Evolutionary conservation across 768 basidiomycete genomes (phyloP), one percentile per base, ranked within the genome.

Genomic region (Thelephora ganbajun): DNA sequence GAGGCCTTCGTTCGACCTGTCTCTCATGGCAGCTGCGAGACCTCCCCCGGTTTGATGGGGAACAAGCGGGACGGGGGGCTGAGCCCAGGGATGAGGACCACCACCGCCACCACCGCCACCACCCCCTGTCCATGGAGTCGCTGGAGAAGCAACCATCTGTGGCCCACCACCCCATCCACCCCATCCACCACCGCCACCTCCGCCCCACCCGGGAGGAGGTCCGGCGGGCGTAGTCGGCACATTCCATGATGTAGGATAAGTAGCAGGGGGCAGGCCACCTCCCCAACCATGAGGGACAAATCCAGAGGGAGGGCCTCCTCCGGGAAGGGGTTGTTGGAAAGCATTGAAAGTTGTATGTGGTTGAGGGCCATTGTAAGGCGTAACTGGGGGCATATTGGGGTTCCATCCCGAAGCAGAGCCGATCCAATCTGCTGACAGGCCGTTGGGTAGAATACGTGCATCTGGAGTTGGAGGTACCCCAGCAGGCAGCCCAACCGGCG

Each of bases 251-350:
- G 44, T 35, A 19, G 47, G 44, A 6, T 51, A 53, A 43, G 46
- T 44, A 19, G 52, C 51, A 26, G 52, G 50, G 33, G 19, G 44
- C 13, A 37, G 16, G 23, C 13, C 50, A n/a, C 52, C 50, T 6
- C 49, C 46, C 14, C 33, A 18, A 13, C 47, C 46, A 9, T 30
- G 4, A 30, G 26, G 26, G 26, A 9, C 26, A 9, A 30, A 30
- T 9, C 26, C 26, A 26, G 43, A 37, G 2, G 50, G 42, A 13
- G 43, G 43, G 30, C 22, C 47, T 7, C 45, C 51, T 20, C 44
- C 59, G 3, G 60, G 62, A 3, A 69, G 61, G 5, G 59, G 61
- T 34, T 61, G 67, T 16, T 53, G 56, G 22, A 58, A 69, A 14
- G 55, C 36, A 34, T 48, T 57, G 39, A 57, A 69, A 0, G 30